Evolutionary conservation across 345 rosid species (phyloP).

Genomic region (Bruguiera sexangula): DNA sequence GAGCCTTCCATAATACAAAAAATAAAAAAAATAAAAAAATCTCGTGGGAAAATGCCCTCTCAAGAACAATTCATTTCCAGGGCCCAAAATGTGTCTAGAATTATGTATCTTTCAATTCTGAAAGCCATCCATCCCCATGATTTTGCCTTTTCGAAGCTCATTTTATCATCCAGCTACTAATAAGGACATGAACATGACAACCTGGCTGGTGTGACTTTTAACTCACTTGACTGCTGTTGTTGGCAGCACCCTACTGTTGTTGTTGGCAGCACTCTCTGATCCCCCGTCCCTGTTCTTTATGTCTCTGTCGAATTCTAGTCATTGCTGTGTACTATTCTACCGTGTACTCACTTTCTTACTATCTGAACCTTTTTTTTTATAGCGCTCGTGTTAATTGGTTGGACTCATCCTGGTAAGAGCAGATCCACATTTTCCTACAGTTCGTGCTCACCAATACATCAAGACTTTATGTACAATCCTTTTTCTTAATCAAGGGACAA

Average conservation of each 20-base stretch:
- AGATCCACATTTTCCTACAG: too few species aligned
- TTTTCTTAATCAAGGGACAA: too few species aligned
- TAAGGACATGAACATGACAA: conserved; percentile 4
- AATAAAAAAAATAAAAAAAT: too few species aligned
- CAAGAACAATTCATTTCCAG: conserved; percentile 1
- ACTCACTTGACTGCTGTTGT: not conserved
- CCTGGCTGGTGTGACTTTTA: not conserved
- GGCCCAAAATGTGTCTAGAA: conserved; percentile 22
- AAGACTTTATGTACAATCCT: too few species aligned
- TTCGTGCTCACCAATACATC: too few species aligned
- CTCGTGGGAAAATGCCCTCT: too few species aligned
- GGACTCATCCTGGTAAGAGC: too few species aligned
- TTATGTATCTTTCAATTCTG: conserved; percentile 30
- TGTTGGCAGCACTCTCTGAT: conserved; percentile 4
- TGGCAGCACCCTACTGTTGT: not conserved
- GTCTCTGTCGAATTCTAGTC: not conserved
- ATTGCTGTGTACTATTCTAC: not conserved
- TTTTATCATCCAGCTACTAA: not conserved
- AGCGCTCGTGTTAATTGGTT: too few species aligned
- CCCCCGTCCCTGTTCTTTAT: not conserved
- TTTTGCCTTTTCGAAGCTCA: too few species aligned
- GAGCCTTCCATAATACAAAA: too few species aligned
- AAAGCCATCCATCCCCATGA: conserved; percentile 11
- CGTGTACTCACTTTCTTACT: too few species aligned
- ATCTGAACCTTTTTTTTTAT: not conserved